Conservation (phyloP, 1,139 yeast genomes). For the Geotrichum aggregatum region DNA sequence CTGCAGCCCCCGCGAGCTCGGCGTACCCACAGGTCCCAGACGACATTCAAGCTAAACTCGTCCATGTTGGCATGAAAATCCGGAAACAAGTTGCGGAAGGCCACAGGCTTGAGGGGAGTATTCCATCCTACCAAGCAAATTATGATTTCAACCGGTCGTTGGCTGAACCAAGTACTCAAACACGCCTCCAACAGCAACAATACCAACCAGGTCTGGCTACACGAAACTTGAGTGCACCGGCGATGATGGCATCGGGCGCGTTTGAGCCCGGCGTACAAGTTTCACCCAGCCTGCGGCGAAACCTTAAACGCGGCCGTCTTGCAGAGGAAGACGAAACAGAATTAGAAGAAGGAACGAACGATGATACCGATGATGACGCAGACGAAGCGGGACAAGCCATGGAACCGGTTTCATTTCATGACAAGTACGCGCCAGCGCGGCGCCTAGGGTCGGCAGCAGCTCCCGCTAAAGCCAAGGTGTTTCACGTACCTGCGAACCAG, state of each 20-base stretch:
- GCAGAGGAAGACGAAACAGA: slow-evolving; percentile 33
- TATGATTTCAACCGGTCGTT: slow-evolving; percentile 11
- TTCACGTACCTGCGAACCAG: slow-evolving; percentile 37
- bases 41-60: slow-evolving; percentile 31
- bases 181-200: slow-evolving; percentile 23
- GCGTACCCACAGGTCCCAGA: slow-evolving; percentile 28
- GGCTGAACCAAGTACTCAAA: slow-evolving; percentile 25
- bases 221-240: slow-evolving; percentile 15
- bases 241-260: slow-evolving; percentile 1
- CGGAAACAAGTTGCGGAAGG: slow-evolving; percentile 36
- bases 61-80: slow-evolving; percentile 34
- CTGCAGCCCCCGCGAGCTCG: background rate
- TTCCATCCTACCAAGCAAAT: slow-evolving; percentile 31
- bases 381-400: slow-evolving; percentile 35
- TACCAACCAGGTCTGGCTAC: slow-evolving; percentile 7
- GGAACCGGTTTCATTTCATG: slow-evolving; percentile 20
- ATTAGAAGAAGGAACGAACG: too few relatives aligned
- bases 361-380: slow-evolving; percentile 37
- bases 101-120: slow-evolving; percentile 28
- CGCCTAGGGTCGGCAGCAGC: slow-evolving; percentile 4
- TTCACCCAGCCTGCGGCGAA: slow-evolving; percentile 7
- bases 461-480: slow-evolving; percentile 24
- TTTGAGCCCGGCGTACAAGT: background rate
- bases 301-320: slow-evolving; percentile 19
- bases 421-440: background rate